These are phyloP conservation scores for Funneliformis mosseae DNA, from an alignment of 192 early-diverging fungal species.

Conservation along the genomic window DNA sequence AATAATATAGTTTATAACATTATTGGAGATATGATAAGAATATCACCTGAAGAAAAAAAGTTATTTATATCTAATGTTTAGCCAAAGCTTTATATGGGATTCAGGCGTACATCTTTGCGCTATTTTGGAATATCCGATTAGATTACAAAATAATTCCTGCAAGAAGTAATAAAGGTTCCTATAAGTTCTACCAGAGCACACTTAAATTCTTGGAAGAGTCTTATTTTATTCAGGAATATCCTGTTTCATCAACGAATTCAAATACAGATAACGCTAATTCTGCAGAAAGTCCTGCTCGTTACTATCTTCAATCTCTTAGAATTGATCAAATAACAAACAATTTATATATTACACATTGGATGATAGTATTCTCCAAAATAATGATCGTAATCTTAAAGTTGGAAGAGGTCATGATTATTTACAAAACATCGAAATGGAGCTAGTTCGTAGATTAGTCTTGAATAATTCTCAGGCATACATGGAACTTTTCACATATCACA, in stretches of 20 bases:
- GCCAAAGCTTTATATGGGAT: too few species aligned
- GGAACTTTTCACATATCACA: constrained; percentile 24
- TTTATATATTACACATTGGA: constrained; percentile 22
- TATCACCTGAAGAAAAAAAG: too few species aligned
- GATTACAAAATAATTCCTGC: constrained; percentile 33
- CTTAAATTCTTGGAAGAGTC: constrained; percentile 22
- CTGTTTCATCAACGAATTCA: too few species aligned
- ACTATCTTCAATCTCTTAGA: not conserved
- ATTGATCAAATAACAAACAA: not conserved
- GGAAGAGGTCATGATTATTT: constrained; percentile 2
- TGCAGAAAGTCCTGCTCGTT: not conserved
- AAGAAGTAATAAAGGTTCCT: not conserved
- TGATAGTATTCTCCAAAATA: constrained; percentile 22
- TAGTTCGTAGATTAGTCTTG: constrained; percentile 5
- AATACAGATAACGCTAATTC: not conserved
- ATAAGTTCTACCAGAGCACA: not conserved
- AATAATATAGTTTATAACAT: too few species aligned
- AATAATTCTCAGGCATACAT: not conserved
- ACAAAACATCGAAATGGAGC: constrained; percentile 23
- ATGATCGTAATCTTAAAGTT: constrained; percentile 30
- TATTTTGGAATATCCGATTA: constrained; percentile 15
- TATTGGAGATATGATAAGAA: too few species aligned
- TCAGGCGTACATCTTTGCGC: constrained; percentile 20
- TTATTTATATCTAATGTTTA: too few species aligned
- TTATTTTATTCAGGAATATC: too few species aligned